A percentile compares a stretch with the other conserved stretches of the same genome.
Evolutionary conservation across 169 alveolate genomes (phyloP).

Genomic region (Sarcocystis neurona): DNA sequence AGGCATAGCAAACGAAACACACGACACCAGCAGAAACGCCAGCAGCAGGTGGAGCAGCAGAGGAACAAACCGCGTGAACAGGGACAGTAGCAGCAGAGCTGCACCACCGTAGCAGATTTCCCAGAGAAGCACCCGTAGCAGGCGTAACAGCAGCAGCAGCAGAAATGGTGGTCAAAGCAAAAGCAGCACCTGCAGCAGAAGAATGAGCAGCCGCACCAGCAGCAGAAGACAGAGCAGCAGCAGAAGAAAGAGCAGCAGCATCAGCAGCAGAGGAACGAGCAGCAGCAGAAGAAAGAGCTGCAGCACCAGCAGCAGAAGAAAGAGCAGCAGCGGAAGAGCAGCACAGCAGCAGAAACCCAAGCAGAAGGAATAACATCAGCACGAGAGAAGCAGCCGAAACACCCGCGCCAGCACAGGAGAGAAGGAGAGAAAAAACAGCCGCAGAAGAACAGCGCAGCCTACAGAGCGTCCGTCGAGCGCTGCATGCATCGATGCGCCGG

Average conservation of each 20-base stretch:
- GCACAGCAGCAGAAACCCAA: neutral
- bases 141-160: too few relatives aligned
- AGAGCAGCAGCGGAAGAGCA: neutral
- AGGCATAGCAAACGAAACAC: too few relatives aligned
- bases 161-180: too few relatives aligned
- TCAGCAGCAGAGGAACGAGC: neutral
- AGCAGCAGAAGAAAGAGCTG: neutral
- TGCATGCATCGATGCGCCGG: constrained; percentile 30
- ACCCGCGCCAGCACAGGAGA: neutral
- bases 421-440: neutral
- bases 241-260: neutral
- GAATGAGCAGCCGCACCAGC: too few relatives aligned
- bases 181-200: too few relatives aligned
- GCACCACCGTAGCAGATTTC: too few relatives aligned
- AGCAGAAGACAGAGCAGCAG: too few relatives aligned
- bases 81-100: too few relatives aligned
- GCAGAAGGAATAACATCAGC: neutral
- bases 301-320: neutral
- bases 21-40: too few relatives aligned
- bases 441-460: neutral
- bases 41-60: too few relatives aligned
- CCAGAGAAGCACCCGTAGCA: too few relatives aligned
- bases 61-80: too few relatives aligned
- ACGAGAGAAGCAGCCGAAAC: neutral
- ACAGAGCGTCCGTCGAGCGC: constrained; percentile 8